Evolutionary conservation across 164 flowering plant species (phyloP).

Genomic region (Nymphaea colorata): DNA sequence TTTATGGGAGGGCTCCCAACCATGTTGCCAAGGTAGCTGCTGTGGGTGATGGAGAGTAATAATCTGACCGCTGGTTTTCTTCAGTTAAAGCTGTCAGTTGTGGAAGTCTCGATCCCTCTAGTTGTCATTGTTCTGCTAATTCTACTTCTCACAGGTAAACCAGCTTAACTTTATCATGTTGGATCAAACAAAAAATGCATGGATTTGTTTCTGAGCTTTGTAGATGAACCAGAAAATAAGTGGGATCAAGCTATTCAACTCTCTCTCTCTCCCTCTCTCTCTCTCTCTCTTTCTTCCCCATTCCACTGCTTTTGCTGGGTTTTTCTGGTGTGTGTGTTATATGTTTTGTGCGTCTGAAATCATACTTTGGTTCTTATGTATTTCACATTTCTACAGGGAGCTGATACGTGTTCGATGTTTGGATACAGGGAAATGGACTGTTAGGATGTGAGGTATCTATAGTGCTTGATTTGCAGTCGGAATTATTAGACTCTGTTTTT

Average conservation of each 20-base stretch:
- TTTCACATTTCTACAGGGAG: background rate
- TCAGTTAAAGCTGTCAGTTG: background rate
- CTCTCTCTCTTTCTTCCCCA: background rate
- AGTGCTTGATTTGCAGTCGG: background rate
- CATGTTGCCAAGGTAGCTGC: background rate
- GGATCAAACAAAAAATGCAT: too few species aligned
- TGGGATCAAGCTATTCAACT: background rate
- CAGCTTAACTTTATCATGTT: background rate
- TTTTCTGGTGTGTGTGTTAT: background rate
- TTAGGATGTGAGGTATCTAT: background rate
- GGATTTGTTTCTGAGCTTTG: too few species aligned
- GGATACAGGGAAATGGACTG: background rate
- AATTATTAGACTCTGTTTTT: background rate
- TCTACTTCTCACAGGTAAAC: background rate
- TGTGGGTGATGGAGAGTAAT: constrained; percentile 6
- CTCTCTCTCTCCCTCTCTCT: background rate
- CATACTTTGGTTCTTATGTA: background rate
- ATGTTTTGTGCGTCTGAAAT: too few species aligned
- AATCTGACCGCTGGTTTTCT: constrained; percentile 10
- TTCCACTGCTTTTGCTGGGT: background rate
- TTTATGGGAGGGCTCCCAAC: constrained; percentile 17
- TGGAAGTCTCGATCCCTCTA: background rate
- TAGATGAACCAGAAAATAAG: too few species aligned
- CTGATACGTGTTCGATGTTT: background rate
- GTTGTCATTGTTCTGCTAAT: background rate